phyloP scores from a whole-genome alignment of 495 filamentous ascomycete genomes.

The Jackrogersella minutella region DNA sequence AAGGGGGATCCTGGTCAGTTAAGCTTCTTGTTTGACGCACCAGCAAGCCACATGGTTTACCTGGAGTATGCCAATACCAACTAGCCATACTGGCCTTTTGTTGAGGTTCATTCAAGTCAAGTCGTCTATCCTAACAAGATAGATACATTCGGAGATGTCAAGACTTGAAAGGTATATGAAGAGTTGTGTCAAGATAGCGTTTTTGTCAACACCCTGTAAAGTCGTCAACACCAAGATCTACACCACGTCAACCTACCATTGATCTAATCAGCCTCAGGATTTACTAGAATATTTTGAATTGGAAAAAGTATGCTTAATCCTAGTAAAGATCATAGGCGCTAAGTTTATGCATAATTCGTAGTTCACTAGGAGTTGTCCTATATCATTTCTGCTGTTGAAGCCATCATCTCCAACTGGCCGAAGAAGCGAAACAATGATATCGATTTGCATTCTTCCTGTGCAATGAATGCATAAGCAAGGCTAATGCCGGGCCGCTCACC shows the following conservation, averaged over 20 bases:
- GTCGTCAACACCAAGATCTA: neutral
- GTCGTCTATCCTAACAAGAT: neutral
- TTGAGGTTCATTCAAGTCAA: neutral
- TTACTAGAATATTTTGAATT: slow-evolving; percentile 9
- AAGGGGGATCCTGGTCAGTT: slow-evolving; percentile 3
- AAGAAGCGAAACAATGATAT: slow-evolving; percentile 34
- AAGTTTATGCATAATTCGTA: slow-evolving; percentile 22
- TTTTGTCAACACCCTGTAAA: neutral
- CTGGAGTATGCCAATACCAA: neutral
- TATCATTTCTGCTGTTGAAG: slow-evolving; percentile 19
- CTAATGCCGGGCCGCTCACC: slow-evolving; percentile 54
- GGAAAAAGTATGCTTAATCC: slow-evolving; percentile 4
- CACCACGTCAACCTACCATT: slow-evolving; percentile 11
- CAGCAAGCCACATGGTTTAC: neutral
- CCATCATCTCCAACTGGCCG: slow-evolving; percentile 29
- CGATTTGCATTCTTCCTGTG: slow-evolving; percentile 32
- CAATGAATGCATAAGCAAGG: slow-evolving; percentile 26
- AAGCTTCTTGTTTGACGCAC: slow-evolving; percentile 1
- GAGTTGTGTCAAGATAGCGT: slow-evolving; percentile 1
- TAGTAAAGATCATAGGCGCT: slow-evolving; percentile 14
- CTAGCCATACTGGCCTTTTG: neutral
- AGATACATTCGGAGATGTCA: neutral
- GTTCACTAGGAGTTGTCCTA: slow-evolving; percentile 7
- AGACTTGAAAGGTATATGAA: slow-evolving; percentile 4
- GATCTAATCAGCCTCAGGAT: slow-evolving; percentile 24